Percentiles rank a stretch among this genome's conserved stretches.
Evolutionary conservation across 2,329 filamentous ascomycete species (phyloP).

Genomic region (Ophiostoma quercus): DNA sequence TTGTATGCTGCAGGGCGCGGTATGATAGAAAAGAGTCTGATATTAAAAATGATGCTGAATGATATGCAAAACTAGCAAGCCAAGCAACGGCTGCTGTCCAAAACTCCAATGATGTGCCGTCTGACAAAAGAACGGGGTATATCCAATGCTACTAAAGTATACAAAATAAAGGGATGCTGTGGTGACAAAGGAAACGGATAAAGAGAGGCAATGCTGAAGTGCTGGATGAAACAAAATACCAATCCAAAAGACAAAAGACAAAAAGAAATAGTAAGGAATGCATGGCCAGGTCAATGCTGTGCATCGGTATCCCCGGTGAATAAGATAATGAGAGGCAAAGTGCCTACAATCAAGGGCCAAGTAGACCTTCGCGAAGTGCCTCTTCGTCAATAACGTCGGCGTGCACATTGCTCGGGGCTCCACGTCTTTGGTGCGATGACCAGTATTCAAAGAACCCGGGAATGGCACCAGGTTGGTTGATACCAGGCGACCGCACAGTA

Average conservation of each 20-base stretch:
- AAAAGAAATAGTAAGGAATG: neutral
- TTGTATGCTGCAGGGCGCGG: neutral
- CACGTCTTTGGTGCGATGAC: slow-evolving; percentile 46
- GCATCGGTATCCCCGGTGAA: neutral
- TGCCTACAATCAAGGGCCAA: slow-evolving; percentile 33
- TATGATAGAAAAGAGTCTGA: neutral
- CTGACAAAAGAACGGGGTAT: slow-evolving; percentile 15
- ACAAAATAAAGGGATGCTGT: slow-evolving; percentile 7
- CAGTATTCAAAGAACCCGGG: slow-evolving; percentile 62
- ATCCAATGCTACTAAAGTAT: slow-evolving; percentile 17
- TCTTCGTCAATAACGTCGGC: slow-evolving; percentile 55
- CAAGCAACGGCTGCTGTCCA: neutral
- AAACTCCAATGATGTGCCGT: slow-evolving; percentile 20
- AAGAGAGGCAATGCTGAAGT: slow-evolving; percentile 1
- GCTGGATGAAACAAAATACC: neutral
- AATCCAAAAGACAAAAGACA: neutral
- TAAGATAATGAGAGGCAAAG: neutral
- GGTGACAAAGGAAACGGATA: slow-evolving; percentile 18
- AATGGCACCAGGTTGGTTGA: slow-evolving; percentile 72
- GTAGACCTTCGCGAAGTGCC: slow-evolving; percentile 56
- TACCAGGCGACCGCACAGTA: slow-evolving; percentile 56
- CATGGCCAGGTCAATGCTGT: neutral
- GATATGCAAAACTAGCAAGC: neutral
- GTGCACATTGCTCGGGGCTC: slow-evolving; percentile 52
- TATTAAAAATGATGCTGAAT: neutral